Conservation (phyloP, 2,329 filamentous ascomycete genomes). For the Cucurbitaria berberidis region DNA sequence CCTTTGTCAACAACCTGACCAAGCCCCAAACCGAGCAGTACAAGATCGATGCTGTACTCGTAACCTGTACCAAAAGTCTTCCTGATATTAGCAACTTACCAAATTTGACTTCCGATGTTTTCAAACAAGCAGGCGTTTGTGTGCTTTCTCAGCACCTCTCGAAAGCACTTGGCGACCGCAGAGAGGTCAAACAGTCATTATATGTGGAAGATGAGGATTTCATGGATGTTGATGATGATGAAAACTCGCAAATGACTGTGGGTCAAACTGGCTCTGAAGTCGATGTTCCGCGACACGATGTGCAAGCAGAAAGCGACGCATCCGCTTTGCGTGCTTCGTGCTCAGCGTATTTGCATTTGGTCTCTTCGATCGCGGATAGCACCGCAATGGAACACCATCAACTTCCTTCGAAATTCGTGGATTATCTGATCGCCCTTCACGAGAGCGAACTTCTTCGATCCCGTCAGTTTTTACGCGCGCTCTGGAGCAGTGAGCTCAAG, state of each 20-base stretch:
- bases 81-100: slow-evolving; percentile 32
- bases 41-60: slow-evolving; percentile 53
- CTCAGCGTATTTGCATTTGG: slow-evolving; percentile 35
- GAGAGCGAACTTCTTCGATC: slow-evolving; percentile 41
- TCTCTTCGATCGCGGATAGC: slow-evolving; percentile 26
- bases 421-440: slow-evolving; percentile 32
- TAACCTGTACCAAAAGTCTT: slow-evolving; percentile 42
- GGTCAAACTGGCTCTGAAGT: slow-evolving; percentile 44
- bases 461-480: slow-evolving; percentile 34
- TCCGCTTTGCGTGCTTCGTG: slow-evolving; percentile 40
- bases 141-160: slow-evolving; percentile 41
- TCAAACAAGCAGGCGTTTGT: slow-evolving; percentile 42
- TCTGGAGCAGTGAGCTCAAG: slow-evolving; percentile 31
- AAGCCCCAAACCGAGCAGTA: slow-evolving; percentile 50
- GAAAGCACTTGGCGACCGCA: slow-evolving; percentile 37
- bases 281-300: slow-evolving; percentile 56
- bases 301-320: slow-evolving; percentile 34
- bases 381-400: slow-evolving; percentile 11
- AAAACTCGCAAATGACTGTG: slow-evolving; percentile 65
- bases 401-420: slow-evolving; percentile 37
- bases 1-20: slow-evolving; percentile 45
- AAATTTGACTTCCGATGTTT: slow-evolving; percentile 19
- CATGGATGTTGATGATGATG: slow-evolving; percentile 72
- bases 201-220: slow-evolving; percentile 54
- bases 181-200: slow-evolving; percentile 40